Evolutionary conservation across 768 basidiomycete genomes (phyloP).

Genomic region (Tylopilus felleus): DNA sequence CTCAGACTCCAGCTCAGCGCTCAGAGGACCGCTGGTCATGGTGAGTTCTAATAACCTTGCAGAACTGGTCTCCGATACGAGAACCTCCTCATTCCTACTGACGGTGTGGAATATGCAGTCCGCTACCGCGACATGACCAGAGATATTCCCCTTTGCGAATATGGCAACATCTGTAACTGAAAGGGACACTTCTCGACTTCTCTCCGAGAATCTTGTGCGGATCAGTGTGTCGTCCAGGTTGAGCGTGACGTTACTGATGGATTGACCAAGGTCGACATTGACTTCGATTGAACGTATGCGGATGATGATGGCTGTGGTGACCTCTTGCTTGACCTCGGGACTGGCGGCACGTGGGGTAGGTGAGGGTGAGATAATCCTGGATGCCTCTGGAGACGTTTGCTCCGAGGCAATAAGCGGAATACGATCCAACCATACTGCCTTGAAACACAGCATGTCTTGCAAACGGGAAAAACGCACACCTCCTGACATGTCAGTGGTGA

Average conservation of each 20-base stretch:
- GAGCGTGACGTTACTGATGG: constrained; percentile 70
- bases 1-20: constrained; percentile 70
- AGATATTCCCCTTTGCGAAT: constrained; percentile 63
- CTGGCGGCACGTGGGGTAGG: constrained; percentile 11
- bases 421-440: constrained; percentile 90
- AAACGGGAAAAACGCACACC: constrained; percentile 79
- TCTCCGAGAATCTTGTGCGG: constrained; percentile 62
- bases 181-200: constrained; percentile 61
- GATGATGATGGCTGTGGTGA: constrained; percentile 63
- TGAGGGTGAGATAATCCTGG: constrained; percentile 17
- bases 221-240: constrained; percentile 61
- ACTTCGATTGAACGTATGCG: constrained; percentile 72
- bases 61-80: constrained; percentile 30
- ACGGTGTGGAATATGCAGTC: constrained; percentile 75
- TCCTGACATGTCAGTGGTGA: constrained; percentile 85
- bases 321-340: constrained; percentile 35
- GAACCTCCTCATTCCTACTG: constrained; percentile 48
- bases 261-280: constrained; percentile 81
- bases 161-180: constrained; percentile 53
- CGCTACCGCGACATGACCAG: constrained; percentile 64
- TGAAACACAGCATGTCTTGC: constrained; percentile 92
- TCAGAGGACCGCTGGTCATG: constrained; percentile 69
- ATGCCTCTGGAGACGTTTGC: constrained; percentile 17
- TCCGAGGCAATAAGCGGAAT: constrained; percentile 69
- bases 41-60: constrained; percentile 66